Percentiles rank a stretch among this genome's conserved stretches.
Evolutionary conservation across 257 asterid genomes (phyloP).

Genomic region (Dorcoceras hygrometricum): DNA sequence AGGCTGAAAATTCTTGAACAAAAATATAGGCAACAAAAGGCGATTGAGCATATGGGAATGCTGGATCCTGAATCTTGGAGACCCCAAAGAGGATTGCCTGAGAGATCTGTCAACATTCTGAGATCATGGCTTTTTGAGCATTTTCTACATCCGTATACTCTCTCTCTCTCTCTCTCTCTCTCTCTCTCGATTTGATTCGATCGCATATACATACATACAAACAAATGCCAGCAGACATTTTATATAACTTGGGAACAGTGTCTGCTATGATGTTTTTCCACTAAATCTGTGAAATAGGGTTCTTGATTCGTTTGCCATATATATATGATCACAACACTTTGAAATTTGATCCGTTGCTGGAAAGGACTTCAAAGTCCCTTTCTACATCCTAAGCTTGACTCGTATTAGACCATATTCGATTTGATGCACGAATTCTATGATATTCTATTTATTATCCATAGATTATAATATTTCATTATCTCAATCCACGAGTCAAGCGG

Average conservation of each 20-base stretch:
- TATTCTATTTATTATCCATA: too few species aligned
- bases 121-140: slow-evolving; percentile 90
- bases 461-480: too few species aligned
- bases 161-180: slow-evolving; percentile 13
- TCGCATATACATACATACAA: background rate
- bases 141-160: slow-evolving; percentile 71
- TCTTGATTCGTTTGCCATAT: too few species aligned
- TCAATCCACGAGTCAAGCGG: too few species aligned
- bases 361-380: too few species aligned
- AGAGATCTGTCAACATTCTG: slow-evolving; percentile 56
- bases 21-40: slow-evolving; percentile 55
- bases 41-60: slow-evolving; percentile 60
- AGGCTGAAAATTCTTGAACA: slow-evolving; percentile 59
- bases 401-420: too few species aligned
- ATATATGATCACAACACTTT: too few species aligned
- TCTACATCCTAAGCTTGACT: too few species aligned
- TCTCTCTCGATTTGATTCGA: background rate
- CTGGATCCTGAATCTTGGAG: slow-evolving; percentile 72
- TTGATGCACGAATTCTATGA: too few species aligned
- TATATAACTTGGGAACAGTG: background rate
- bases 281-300: background rate
- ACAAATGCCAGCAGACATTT: background rate
- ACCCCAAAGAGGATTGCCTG: slow-evolving; percentile 85
- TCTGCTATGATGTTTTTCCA: background rate
- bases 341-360: too few species aligned